Evolutionary conservation across 2,329 filamentous ascomycete genomes (phyloP).

Genomic region (Rhinocladiella mackenziei): DNA sequence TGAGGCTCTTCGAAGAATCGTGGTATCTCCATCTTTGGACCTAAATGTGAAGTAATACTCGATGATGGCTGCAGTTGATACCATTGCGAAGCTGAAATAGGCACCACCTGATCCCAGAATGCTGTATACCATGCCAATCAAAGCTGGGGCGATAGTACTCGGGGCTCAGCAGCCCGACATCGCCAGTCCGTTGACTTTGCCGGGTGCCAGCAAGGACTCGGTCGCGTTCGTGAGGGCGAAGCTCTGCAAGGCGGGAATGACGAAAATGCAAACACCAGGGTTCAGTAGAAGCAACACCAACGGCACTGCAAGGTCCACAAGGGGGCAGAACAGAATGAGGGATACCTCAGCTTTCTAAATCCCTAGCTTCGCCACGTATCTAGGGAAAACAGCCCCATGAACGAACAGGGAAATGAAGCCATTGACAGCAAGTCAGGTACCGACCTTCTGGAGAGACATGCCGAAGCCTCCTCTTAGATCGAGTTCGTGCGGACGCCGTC

Average conservation of each 20-base stretch:
- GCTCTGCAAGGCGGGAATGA: constrained; percentile 55
- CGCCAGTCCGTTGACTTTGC: constrained; percentile 63
- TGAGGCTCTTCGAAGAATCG: constrained; percentile 14
- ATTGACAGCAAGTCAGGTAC: constrained; percentile 58
- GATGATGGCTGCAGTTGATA: constrained; percentile 54
- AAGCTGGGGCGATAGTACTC: constrained; percentile 63
- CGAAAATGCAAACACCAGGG: constrained; percentile 55
- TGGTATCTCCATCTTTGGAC: constrained; percentile 15
- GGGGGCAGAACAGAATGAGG: constrained; percentile 57
- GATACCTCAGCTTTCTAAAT: constrained; percentile 58
- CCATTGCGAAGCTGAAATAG: constrained; percentile 60
- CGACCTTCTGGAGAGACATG: constrained; percentile 59
- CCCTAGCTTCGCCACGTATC: constrained; percentile 56
- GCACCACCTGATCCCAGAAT: constrained; percentile 58
- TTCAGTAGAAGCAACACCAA: constrained; percentile 55
- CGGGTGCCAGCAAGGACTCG: constrained; percentile 55
- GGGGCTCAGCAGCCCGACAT: constrained; percentile 64
- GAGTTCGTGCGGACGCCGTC: no score
- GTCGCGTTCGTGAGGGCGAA: constrained; percentile 64
- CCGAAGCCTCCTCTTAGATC: constrained; percentile 53
- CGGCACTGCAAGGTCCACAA: constrained; percentile 59
- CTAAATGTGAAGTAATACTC: constrained; percentile 55
- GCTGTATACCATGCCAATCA: constrained; percentile 61
- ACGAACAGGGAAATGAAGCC: constrained; percentile 58
- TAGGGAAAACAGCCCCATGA: constrained; percentile 59